phyloP scores from a whole-genome alignment of 208 protist species.

The Acanthamoeba divionensis region DNA sequence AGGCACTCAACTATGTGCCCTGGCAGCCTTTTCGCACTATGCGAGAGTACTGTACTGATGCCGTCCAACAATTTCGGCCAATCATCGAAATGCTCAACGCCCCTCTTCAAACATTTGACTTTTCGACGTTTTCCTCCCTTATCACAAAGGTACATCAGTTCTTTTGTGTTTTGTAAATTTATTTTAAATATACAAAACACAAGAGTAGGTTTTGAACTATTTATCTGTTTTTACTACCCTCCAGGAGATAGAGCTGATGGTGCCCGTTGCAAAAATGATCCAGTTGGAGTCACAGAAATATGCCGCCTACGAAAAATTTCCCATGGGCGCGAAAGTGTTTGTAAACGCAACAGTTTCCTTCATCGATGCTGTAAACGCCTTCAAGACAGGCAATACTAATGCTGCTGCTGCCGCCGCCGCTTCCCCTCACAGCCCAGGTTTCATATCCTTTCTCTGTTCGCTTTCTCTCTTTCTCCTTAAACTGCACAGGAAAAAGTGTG shows the following conservation, averaged over 20 bases:
- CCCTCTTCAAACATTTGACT: background rate
- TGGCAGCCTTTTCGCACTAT: constrained; percentile 1
- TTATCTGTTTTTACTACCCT: background rate
- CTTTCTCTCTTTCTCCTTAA: background rate
- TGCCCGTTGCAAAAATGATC: constrained; percentile 44
- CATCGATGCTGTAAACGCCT: constrained; percentile 29
- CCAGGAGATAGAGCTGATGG: constrained; percentile 36
- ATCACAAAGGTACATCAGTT: background rate
- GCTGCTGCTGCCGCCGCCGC: background rate
- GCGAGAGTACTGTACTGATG: constrained; percentile 36
- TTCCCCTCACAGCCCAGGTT: background rate
- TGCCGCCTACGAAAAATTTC: constrained; percentile 1
- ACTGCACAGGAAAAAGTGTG: background rate
- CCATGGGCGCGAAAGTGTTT: constrained; percentile 13
- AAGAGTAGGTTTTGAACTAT: too few species aligned
- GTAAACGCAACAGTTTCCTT: constrained; percentile 17
- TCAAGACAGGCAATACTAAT: background rate
- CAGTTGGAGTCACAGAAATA: constrained; percentile 1
- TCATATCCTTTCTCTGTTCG: background rate
- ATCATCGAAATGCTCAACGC: constrained; percentile 19
- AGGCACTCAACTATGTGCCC: background rate
- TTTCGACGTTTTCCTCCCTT: background rate
- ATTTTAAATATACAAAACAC: too few species aligned
- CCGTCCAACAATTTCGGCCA: constrained; percentile 37
- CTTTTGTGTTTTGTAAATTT: background rate